Percentiles rank a stretch among this genome's conserved stretches.
phyloP scores from a whole-genome alignment of 805 yeast genomes.

The Kodamaea hsintzibuensis region DNA sequence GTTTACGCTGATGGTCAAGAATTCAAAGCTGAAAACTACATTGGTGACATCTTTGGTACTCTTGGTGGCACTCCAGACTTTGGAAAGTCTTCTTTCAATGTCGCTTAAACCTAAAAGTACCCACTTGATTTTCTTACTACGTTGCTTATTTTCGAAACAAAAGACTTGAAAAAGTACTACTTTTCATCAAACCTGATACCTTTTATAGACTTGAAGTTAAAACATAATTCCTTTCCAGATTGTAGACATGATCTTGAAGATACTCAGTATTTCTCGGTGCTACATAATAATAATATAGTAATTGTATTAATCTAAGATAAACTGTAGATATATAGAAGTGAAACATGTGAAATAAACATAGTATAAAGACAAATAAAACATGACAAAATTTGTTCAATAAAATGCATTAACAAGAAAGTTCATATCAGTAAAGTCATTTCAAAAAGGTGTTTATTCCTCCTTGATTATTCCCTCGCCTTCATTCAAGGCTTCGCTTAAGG shows the following conservation, averaged over 20 bases:
- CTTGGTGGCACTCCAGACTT: conserved; percentile 48
- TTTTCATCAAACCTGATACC: neutral
- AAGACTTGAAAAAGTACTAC: neutral
- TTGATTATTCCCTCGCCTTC: conserved; percentile 8
- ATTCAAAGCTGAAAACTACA: conserved; percentile 50
- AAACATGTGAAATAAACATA: neutral
- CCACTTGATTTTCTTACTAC: neutral
- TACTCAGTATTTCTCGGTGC: no score
- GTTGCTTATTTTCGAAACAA: neutral
- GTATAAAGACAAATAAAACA: neutral
- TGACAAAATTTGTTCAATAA: neutral
- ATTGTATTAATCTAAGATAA: conserved; percentile 1
- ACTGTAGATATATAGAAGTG: conserved; percentile 1
- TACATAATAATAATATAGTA: neutral
- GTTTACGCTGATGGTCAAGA: conserved; percentile 33
- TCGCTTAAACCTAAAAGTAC: conserved; percentile 18
- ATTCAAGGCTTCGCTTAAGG: conserved; percentile 1
- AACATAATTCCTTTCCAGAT: neutral
- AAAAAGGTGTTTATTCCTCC: neutral
- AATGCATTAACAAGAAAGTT: conserved; percentile 2
- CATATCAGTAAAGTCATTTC: neutral
- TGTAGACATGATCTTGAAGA: no score
- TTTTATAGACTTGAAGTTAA: neutral
- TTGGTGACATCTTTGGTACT: conserved; percentile 62
- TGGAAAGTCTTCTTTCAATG: conserved; percentile 29